These are phyloP conservation scores for Emergomyces orientalis DNA, from an alignment of 2,329 filamentous ascomycete species.

Conservation along the genomic window DNA sequence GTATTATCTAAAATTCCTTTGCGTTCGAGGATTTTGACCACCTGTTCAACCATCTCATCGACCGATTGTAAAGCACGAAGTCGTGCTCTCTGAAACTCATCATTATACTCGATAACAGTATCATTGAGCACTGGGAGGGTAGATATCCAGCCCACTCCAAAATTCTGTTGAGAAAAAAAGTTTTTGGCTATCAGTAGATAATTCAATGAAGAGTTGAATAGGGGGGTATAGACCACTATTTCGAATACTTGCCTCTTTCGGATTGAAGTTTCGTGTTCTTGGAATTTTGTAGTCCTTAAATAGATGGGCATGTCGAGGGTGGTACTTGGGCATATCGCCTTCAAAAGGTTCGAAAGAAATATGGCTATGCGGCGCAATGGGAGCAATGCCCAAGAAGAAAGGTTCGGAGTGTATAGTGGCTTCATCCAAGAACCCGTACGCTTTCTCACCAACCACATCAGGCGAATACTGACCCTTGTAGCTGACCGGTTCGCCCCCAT, in stretches of 20 bases:
- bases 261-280: constrained; percentile 56
- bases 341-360: constrained; percentile 17
- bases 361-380: constrained; percentile 55
- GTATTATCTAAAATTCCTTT: constrained; percentile 43
- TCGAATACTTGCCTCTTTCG: constrained; percentile 34
- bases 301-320: constrained; percentile 48
- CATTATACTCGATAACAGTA: constrained; percentile 41
- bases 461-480: constrained; percentile 45
- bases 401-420: constrained; percentile 46
- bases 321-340: constrained; percentile 49
- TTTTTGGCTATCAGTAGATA: background rate
- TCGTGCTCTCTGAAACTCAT: constrained; percentile 44
- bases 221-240: no score
- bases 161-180: constrained; percentile 22
- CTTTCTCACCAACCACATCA: constrained; percentile 51
- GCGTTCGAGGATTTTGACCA: constrained; percentile 36
- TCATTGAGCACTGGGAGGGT: constrained; percentile 38
- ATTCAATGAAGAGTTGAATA: no score
- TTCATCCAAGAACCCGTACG: constrained; percentile 50
- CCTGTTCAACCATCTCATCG: constrained; percentile 45
- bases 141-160: constrained; percentile 40
- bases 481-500: constrained; percentile 45
- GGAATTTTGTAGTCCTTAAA: constrained; percentile 39
- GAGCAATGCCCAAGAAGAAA: constrained; percentile 58
- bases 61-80: constrained; percentile 45